phyloP scores from a whole-genome alignment of 768 basidiomycete species.

The Termitomyces sp. region DNA sequence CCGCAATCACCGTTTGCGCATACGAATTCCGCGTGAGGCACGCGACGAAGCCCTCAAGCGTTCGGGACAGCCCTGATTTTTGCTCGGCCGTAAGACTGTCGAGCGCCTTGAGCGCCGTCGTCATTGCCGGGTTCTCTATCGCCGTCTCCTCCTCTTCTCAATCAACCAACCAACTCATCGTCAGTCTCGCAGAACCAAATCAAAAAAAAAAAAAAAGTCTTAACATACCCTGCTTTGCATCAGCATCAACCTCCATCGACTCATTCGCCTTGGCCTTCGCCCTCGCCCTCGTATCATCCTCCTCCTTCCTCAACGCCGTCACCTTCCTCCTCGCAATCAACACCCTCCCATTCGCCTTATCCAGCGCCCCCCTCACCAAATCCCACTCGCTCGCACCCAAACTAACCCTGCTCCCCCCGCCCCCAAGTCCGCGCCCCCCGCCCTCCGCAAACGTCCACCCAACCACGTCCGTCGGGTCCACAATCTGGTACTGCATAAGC shows the following conservation, averaged over 20 bases:
- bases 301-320: conserved; percentile 73
- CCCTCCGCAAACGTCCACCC: conserved; percentile 71
- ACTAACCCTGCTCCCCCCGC: conserved; percentile 12
- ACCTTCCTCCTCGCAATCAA: conserved; percentile 73
- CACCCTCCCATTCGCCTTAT: conserved; percentile 89
- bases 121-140: conserved; percentile 62
- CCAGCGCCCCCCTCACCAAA: conserved; percentile 71
- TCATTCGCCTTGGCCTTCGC: conserved; percentile 58
- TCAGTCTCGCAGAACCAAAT: too few relatives aligned
- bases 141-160: conserved; percentile 35
- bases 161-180: too few relatives aligned
- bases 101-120: conserved; percentile 69
- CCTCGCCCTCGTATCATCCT: conserved; percentile 77
- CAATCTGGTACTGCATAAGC: conserved; percentile 96
- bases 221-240: conserved; percentile 40
- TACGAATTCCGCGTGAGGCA: conserved; percentile 55
- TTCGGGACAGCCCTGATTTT: conserved; percentile 62
- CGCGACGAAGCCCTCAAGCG: conserved; percentile 71
- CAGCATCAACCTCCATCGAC: conserved; percentile 72
- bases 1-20: conserved; percentile 52
- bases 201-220: too few relatives aligned
- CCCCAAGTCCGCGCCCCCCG: conserved; percentile 20
- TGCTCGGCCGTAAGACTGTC: conserved; percentile 72
- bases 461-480: conserved; percentile 90
- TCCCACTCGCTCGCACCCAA: conserved; percentile 76